Conservation (phyloP, 1,139 yeast species). For the Taphrina populina region DNA sequence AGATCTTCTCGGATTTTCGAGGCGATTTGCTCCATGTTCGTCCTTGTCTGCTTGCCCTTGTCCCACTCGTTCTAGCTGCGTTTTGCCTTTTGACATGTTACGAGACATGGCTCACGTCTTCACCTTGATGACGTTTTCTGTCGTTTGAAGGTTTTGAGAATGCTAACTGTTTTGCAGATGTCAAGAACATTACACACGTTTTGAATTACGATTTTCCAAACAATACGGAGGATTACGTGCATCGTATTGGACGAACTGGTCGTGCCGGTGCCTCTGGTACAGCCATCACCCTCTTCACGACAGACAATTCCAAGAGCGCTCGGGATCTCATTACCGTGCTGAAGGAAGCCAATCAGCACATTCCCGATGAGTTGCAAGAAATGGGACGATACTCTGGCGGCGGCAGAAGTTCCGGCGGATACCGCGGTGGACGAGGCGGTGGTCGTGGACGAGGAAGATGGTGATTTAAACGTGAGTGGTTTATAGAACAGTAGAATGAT, state of each 20-base stretch:
- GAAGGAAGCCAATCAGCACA: slow-evolving; percentile 90
- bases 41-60: slow-evolving; percentile 9
- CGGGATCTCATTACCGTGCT: slow-evolving; percentile 85
- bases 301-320: slow-evolving; percentile 81
- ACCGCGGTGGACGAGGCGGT: slow-evolving; percentile 55
- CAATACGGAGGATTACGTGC: slow-evolving; percentile 95
- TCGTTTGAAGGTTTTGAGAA: no score
- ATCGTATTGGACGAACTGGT: slow-evolving; percentile 96
- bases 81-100: slow-evolving; percentile 6
- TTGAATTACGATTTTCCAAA: slow-evolving; percentile 97
- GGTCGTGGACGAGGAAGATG: slow-evolving; percentile 58
- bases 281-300: slow-evolving; percentile 92
- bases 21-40: slow-evolving; percentile 16
- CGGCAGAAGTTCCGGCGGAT: slow-evolving; percentile 52
- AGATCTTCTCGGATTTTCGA: no score
- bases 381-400: slow-evolving; percentile 51
- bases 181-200: slow-evolving; percentile 91
- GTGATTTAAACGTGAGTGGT: no score
- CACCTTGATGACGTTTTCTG: not conserved
- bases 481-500: no score
- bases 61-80: slow-evolving; percentile 16
- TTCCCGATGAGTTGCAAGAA: slow-evolving; percentile 56
- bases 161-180: slow-evolving; percentile 59
- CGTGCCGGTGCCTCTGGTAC: slow-evolving; percentile 97
- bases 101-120: slow-evolving; percentile 18